Conservation (phyloP, 2,329 filamentous ascomycete genomes). For the Teratosphaeria gauchensis region DNA sequence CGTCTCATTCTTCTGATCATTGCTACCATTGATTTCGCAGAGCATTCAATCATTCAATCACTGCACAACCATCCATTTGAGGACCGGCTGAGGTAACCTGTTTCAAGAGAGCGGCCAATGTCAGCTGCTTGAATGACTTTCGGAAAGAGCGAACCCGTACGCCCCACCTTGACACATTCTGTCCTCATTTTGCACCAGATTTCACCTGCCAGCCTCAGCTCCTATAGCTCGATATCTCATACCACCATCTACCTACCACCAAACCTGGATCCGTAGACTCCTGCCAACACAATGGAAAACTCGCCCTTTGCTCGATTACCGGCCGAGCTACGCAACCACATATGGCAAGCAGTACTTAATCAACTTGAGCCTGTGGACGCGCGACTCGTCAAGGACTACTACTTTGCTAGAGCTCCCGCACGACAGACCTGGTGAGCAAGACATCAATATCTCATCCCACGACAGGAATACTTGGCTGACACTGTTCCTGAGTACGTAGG, state of each 20-base stretch:
- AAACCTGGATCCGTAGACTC: neutral
- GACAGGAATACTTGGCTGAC: too few relatives aligned
- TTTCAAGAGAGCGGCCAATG: too few relatives aligned
- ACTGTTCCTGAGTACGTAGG: too few relatives aligned
- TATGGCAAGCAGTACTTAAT: neutral
- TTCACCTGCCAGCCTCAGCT: neutral
- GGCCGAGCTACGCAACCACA: neutral
- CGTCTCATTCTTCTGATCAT: neutral
- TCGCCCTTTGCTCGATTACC: neutral
- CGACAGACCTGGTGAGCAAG: neutral
- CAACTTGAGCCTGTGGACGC: neutral
- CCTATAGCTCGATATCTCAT: neutral
- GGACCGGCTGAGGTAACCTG: too few relatives aligned
- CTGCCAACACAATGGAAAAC: neutral
- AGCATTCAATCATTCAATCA: too few relatives aligned
- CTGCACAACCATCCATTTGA: too few relatives aligned
- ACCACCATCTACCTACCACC: neutral
- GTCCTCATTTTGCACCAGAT: too few relatives aligned
- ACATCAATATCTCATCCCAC: too few relatives aligned
- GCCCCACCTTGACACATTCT: too few relatives aligned
- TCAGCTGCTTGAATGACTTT: too few relatives aligned
- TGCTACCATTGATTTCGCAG: neutral
- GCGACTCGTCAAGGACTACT: neutral
- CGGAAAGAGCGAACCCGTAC: too few relatives aligned
- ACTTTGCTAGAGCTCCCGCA: neutral